phyloP scores from a whole-genome alignment of 805 yeast species.

The Scheffersomyces amazonensis region DNA sequence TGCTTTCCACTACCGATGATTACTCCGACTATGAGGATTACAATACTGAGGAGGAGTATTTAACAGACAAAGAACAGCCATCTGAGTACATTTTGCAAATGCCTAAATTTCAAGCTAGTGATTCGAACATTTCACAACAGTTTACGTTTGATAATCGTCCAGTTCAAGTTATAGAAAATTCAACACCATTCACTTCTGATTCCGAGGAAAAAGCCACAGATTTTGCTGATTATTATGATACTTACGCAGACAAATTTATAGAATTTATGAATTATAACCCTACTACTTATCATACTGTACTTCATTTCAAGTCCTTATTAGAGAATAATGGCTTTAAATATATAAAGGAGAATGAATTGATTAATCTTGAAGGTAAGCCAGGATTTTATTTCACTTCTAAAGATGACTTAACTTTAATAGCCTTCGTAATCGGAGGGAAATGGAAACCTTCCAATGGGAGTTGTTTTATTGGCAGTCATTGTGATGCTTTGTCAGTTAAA shows the following conservation, averaged over 20 bases:
- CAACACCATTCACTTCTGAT: no score
- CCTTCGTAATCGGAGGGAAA: conserved; percentile 34
- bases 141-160: neutral
- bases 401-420: conserved; percentile 33
- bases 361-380: conserved; percentile 13
- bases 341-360: conserved; percentile 18
- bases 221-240: conserved; percentile 3
- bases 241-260: conserved; percentile 7
- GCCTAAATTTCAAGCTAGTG: no score
- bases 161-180: neutral
- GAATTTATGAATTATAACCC: conserved; percentile 26
- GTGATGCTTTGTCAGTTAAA: conserved; percentile 36
- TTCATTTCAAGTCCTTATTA: conserved; percentile 20
- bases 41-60: neutral
- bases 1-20: conserved; percentile 6
- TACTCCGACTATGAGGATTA: conserved; percentile 1
- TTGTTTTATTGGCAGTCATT: conserved; percentile 61
- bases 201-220: neutral
- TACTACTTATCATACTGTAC: conserved; percentile 38
- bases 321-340: conserved; percentile 25
- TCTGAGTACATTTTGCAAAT: conserved; percentile 2
- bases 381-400: conserved; percentile 26
- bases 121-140: no score
- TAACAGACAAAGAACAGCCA: neutral
- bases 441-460: conserved; percentile 56